Evolutionary conservation across 78 protist genomes (phyloP).

Genomic region (Emiliania huxleyi): DNA sequence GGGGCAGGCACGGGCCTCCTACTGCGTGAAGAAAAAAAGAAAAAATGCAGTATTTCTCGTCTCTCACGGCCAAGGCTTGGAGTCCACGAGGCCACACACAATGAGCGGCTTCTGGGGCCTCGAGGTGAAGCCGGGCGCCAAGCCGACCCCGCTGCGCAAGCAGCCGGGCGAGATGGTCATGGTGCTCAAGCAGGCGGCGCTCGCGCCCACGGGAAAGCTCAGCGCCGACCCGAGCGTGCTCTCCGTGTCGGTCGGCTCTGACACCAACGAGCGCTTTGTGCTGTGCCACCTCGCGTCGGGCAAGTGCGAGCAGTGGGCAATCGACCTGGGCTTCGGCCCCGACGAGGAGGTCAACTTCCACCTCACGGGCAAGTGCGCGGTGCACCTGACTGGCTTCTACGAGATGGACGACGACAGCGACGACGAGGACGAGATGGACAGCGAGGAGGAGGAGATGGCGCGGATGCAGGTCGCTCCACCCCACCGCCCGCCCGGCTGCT

Average conservation of each 20-base stretch:
- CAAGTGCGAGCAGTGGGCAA: not conserved
- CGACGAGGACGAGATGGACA: not conserved
- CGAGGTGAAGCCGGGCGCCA: not conserved
- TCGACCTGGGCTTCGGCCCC: not conserved
- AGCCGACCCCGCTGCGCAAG: not conserved
- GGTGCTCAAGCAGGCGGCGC: not conserved
- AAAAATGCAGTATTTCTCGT: no score
- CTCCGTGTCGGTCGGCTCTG: not conserved
- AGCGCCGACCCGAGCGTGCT: not conserved
- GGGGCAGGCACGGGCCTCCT: no score
- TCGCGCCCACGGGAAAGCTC: not conserved
- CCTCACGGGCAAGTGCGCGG: not conserved
- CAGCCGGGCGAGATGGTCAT: not conserved
- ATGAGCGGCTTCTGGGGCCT: not conserved
- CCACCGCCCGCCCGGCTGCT: no score
- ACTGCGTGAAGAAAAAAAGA: no score
- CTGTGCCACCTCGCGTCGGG: constrained; percentile 9
- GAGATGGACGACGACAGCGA: not conserved
- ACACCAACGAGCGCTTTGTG: not conserved
- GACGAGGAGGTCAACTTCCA: not conserved
- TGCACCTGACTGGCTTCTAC: constrained; percentile 16
- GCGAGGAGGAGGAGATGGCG: not conserved
- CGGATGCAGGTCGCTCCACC: no score
- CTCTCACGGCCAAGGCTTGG: no score
- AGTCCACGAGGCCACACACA: no score